Base-by-base conservation (phyloP, 208 protist species). In the Crithidia acanthocephali region DNA sequence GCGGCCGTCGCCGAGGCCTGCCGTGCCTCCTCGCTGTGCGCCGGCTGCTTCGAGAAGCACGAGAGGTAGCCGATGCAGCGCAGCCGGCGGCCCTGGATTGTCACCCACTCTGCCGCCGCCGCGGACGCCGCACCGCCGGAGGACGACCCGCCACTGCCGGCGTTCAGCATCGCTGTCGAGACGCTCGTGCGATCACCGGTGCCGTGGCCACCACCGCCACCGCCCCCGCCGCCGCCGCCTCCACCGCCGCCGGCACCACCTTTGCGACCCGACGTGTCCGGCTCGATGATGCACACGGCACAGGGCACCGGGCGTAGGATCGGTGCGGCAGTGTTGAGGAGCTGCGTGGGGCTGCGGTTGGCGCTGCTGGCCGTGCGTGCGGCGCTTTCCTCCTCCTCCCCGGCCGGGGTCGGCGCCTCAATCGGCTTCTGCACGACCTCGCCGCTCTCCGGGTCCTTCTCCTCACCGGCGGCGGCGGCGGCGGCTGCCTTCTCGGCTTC, bases 281-380 rank as follows among this genome's bases (percentile, higher is more conserved):
- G 79, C 55, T 95, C 88, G 37, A 92, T 74, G 45, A 92, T 79
- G 81, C 91, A 93, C 22, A 95, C 70, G 2, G 85, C 91, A 66
- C 89, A 95, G 4, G 91, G 91, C 22, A 95, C 74, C 2, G 91
- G 91, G 0, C 91, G 91, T 23, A 93, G 53, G 35, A 93, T 40
- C 20, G 85, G 37, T 16, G 40, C 47, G 64, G 50, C 16, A 25
- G 64, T 27, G 51, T 18, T 52, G 25, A 42, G 10, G 35, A 40
- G 40, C 25, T 58, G 56, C 27, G 40, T 25, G 1, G 55, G 60
- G 13, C 25, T 57, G 62, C 37, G 16, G 30, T 27, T 51, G 10
- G 27, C 56, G 22, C 32, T 40, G 20, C 18, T 56, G 27, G 40
- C 30, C 4, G 59, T 13, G 1, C 10, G 16, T 1, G 23, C n/a